Conservation (phyloP, 768 basidiomycete species). For the Lyophyllum atratum region DNA sequence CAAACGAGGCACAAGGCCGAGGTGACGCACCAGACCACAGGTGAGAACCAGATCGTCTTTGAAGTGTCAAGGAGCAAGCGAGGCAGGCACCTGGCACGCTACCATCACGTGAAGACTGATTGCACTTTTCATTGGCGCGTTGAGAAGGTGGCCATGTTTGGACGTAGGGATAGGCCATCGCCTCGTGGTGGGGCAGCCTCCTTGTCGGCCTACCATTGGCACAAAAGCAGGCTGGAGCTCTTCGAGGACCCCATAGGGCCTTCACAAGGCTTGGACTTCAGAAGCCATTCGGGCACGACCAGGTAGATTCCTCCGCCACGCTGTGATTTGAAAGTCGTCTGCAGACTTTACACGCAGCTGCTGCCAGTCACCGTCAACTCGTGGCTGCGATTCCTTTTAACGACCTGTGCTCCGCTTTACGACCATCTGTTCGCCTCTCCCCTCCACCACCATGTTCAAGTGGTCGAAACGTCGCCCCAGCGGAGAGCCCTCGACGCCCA, state of each 20-base stretch:
- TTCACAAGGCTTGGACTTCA: slow-evolving; percentile 31
- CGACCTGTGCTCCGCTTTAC: slow-evolving; percentile 20
- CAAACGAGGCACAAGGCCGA: neutral
- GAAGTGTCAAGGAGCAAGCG: slow-evolving; percentile 1
- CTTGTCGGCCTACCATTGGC: slow-evolving; percentile 21
- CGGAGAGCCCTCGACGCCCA: slow-evolving; percentile 34
- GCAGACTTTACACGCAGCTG: slow-evolving; percentile 23
- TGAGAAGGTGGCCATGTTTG: slow-evolving; percentile 15
- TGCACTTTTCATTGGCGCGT: slow-evolving; percentile 11
- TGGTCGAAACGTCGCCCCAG: slow-evolving; percentile 26
- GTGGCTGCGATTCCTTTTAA: slow-evolving; percentile 33
- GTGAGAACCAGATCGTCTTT: slow-evolving; percentile 7
- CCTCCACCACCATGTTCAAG: slow-evolving; percentile 33
- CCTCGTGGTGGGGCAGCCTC: slow-evolving; percentile 36
- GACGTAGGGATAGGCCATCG: slow-evolving; percentile 22
- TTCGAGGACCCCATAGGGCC: slow-evolving; percentile 29
- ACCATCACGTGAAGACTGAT: slow-evolving; percentile 23
- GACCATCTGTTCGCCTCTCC: slow-evolving; percentile 13
- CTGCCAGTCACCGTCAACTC: slow-evolving; percentile 32
- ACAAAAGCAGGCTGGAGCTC: slow-evolving; percentile 30
- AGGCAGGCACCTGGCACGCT: slow-evolving; percentile 17
- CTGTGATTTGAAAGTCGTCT: slow-evolving; percentile 7
- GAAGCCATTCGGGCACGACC: slow-evolving; percentile 24
- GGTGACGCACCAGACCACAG: slow-evolving; percentile 1
- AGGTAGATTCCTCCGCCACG: slow-evolving; percentile 23